Base-by-base conservation (phyloP, 306 rosid species). In the Canavalia gladiata region DNA sequence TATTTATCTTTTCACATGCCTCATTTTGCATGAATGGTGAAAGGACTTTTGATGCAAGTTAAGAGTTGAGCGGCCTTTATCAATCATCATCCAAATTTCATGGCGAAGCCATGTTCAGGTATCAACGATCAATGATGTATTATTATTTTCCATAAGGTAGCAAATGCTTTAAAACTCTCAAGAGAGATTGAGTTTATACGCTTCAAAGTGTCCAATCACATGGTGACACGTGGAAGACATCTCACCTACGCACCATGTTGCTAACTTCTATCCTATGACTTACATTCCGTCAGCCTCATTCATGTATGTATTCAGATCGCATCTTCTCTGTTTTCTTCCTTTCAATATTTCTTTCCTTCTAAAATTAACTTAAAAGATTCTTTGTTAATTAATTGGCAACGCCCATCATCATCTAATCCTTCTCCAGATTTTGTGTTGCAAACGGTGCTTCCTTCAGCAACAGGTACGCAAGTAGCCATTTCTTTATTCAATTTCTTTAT, bases 401-500 rank as follows among this genome's bases (percentile, higher is more conserved):
- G 25, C 25, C 25, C 25, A 18, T 18, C 25, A 18, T 18, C 25
- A 18, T 18, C 25, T 18, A 18, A 31, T 56, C 70, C 12, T 31
- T 71, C 55, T 60, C 51, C 46, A 12, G 55, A 37, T 60, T 60
- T 51, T 60, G 42, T 54, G 33, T 42, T 18, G 37, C 60, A 54
- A 28, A 64, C 11, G 49, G 10, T 81, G 60, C 68, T 52, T 54
- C 57, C 51, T 43, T 55, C 85, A 55, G 58, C 9, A 30, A 35
- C 52, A 67, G 85, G 85, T 82, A 82, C 31, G 64, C 77, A 13
- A 13, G 49, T 8, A 49, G 0, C 66, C 28, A 34, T n/a, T 33
- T 43, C 46, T 75, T 8, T 1, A 42, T 29, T 41, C 68, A 18
- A 10, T 28, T 30, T 46, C 25, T 12, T 12, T 41, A 7, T 60